Conservation (phyloP, 2,329 filamentous ascomycete genomes). For the Venturia oleaginea region DNA sequence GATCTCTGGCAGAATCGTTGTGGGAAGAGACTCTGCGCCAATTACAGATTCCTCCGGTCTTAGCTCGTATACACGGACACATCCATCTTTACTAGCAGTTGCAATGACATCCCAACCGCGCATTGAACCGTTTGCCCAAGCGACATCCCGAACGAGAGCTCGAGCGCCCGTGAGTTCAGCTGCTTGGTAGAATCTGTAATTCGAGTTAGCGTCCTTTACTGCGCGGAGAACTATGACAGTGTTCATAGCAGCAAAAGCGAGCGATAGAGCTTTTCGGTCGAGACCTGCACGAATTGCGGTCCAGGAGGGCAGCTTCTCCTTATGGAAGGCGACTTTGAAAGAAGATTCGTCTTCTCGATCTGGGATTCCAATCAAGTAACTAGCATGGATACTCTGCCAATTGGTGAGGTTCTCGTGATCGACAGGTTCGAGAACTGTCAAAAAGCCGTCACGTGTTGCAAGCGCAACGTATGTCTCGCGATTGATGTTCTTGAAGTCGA, state of each 20-base stretch:
- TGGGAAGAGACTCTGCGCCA: neutral
- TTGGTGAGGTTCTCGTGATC: slow-evolving; percentile 72
- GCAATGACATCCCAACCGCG: slow-evolving; percentile 84
- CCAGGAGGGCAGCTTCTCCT: slow-evolving; percentile 74
- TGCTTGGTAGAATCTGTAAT: slow-evolving; percentile 61
- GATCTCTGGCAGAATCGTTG: slow-evolving; percentile 1
- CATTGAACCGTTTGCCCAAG: slow-evolving; percentile 88
- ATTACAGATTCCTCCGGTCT: slow-evolving; percentile 38
- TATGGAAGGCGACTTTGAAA: slow-evolving; percentile 81
- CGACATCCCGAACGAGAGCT: slow-evolving; percentile 74
- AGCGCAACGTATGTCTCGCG: slow-evolving; percentile 79
- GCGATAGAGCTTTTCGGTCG: slow-evolving; percentile 63
- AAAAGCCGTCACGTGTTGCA: slow-evolving; percentile 70
- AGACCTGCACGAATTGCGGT: slow-evolving; percentile 72
- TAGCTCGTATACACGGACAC: slow-evolving; percentile 78
- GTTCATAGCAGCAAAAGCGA: slow-evolving; percentile 83
- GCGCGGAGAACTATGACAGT: slow-evolving; percentile 77
- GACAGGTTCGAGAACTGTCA: slow-evolving; percentile 76
- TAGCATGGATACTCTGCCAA: slow-evolving; percentile 67
- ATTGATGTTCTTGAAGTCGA: slow-evolving; percentile 79
- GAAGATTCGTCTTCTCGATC: slow-evolving; percentile 74
- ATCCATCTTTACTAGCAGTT: slow-evolving; percentile 86
- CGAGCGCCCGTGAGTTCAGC: slow-evolving; percentile 65
- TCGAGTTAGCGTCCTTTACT: slow-evolving; percentile 48
- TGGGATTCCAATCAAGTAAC: slow-evolving; percentile 44